Evolutionary conservation across 176 grass and related monocot species (phyloP).

Genomic region (Eleusine coracana): DNA sequence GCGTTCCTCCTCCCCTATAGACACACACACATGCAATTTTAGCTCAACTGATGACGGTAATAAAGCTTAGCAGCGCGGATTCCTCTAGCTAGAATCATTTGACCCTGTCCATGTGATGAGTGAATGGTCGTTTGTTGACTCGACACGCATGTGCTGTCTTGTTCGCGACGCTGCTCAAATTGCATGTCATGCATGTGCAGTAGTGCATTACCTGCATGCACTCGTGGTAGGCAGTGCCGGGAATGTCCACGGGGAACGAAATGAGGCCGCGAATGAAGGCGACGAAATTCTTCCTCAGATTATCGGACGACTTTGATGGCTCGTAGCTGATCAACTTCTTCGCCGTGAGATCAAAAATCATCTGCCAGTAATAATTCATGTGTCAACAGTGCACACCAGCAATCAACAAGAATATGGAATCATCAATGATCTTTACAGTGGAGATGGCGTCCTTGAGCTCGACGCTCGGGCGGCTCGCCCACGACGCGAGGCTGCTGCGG

Average conservation of each 20-base stretch:
- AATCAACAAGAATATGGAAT: not conserved
- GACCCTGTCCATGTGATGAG: constrained; percentile 39
- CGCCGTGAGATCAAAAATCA: constrained; percentile 68
- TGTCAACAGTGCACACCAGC: not conserved
- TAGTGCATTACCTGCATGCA: constrained; percentile 59
- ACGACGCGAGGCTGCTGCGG: constrained; percentile 51
- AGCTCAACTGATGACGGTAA: not conserved
- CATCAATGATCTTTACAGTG: constrained; percentile 48
- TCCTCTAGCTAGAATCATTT: constrained; percentile 20
- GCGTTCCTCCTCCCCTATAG: constrained; percentile 56
- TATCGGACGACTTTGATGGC: constrained; percentile 38
- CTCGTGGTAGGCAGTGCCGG: constrained; percentile 65
- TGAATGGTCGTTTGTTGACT: constrained; percentile 32
- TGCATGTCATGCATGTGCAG: constrained; percentile 14
- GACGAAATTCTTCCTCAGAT: constrained; percentile 62
- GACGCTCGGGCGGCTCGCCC: constrained; percentile 56
- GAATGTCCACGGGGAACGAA: constrained; percentile 68
- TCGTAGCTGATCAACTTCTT: constrained; percentile 71
- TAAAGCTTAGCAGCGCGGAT: not conserved
- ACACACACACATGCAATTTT: not conserved
- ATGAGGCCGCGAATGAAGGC: constrained; percentile 66
- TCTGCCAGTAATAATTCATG: constrained; percentile 4
- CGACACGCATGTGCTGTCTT: constrained; percentile 44
- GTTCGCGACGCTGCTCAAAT: constrained; percentile 28
- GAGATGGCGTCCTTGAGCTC: constrained; percentile 69